Evolutionary conservation across 176 grass and related monocot genomes (phyloP).

Genomic region (Zoysia japonica): DNA sequence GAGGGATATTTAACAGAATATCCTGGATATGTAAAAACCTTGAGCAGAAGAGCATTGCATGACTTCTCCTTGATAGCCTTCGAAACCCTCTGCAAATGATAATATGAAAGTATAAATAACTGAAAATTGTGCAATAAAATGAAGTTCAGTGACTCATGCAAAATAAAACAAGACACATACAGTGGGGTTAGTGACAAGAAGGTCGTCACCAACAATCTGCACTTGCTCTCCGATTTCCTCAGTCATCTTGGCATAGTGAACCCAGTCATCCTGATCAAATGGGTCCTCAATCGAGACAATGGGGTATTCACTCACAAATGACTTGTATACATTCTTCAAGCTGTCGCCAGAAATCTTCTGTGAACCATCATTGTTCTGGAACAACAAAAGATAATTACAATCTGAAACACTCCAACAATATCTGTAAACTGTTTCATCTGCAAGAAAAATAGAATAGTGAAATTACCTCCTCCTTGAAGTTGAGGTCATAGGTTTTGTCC

Average conservation of each 20-base stretch:
- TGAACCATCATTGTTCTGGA: constrained; percentile 92
- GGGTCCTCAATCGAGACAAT: constrained; percentile 96
- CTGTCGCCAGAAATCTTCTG: constrained; percentile 96
- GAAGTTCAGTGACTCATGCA: not conserved
- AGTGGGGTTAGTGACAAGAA: constrained; percentile 94
- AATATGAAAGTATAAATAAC: constrained; percentile 2
- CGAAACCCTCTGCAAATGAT: constrained; percentile 62
- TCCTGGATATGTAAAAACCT: not conserved
- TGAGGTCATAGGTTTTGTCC: constrained; percentile 89
- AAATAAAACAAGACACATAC: constrained; percentile 33
- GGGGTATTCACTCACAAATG: constrained; percentile 81
- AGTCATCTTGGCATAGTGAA: constrained; percentile 84
- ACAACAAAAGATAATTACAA: not conserved
- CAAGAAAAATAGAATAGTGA: not conserved
- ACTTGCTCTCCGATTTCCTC: constrained; percentile 79
- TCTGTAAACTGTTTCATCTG: not conserved
- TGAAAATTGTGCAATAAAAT: not conserved
- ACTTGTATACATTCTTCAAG: constrained; percentile 96
- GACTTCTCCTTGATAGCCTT: constrained; percentile 93
- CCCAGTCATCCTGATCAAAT: constrained; percentile 98
- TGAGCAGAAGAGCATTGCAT: constrained; percentile 89
- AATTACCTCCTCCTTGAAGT: constrained; percentile 92
- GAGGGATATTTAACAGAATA: not conserved
- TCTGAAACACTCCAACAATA: not conserved
- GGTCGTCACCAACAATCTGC: constrained; percentile 95